Conservation (phyloP, 495 filamentous ascomycete genomes). For the Mytilinidion resinicola region DNA sequence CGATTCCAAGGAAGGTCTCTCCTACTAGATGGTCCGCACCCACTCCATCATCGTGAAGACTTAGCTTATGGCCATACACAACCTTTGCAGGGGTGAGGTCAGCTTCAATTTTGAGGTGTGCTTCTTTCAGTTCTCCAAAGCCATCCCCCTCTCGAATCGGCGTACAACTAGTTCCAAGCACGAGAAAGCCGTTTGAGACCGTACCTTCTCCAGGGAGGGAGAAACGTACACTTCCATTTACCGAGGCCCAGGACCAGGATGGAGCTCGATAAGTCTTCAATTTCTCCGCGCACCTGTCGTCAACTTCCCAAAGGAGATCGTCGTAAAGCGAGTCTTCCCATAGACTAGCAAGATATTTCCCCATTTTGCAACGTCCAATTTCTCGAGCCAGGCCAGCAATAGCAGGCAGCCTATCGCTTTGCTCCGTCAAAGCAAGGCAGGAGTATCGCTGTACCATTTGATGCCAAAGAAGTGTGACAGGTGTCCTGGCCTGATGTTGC, state of each 20-base stretch:
- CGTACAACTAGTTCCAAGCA: background rate
- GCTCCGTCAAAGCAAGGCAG: background rate
- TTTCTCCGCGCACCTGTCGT: background rate
- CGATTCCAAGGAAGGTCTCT: too few species aligned
- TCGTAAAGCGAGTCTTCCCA: background rate
- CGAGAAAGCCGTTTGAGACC: background rate
- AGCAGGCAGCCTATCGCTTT: background rate
- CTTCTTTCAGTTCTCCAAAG: background rate
- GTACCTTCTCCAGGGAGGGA: background rate
- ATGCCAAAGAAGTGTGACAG: background rate
- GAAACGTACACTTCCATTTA: background rate
- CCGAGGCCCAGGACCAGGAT: background rate
- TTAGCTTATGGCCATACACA: too few species aligned
- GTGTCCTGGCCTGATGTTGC: too few species aligned
- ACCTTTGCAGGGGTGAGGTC: too few species aligned
- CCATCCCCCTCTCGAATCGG: background rate
- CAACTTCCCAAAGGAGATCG: background rate
- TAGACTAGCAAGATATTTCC: background rate
- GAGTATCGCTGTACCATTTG: background rate
- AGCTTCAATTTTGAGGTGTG: too few species aligned
- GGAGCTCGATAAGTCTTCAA: background rate
- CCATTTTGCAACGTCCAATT: background rate
- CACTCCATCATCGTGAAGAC: too few species aligned
- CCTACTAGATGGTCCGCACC: too few species aligned
- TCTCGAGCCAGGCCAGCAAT: background rate